Conservation (phyloP, 306 rosid species). For the Cucurbita moschata region DNA sequence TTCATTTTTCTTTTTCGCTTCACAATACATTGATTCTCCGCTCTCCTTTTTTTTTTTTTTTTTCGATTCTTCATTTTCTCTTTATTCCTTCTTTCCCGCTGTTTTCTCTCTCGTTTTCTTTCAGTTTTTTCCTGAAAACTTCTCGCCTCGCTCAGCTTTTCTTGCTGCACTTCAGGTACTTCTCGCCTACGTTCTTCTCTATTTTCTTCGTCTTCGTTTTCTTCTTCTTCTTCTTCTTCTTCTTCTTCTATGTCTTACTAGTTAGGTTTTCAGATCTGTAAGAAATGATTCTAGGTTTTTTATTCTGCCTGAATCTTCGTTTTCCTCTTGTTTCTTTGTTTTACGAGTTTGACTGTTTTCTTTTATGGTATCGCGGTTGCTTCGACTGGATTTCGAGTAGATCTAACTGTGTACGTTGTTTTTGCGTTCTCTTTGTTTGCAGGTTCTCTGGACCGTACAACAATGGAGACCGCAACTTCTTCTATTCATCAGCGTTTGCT, state of each 20-base stretch:
- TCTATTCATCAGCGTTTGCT: conserved; percentile 7
- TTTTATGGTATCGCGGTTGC: background rate
- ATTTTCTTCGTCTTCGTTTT: background rate
- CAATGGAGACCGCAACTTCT: conserved; percentile 22
- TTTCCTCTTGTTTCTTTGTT: background rate
- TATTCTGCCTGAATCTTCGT: background rate
- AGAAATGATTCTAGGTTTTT: background rate
- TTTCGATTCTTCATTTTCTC: background rate
- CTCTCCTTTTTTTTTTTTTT: background rate
- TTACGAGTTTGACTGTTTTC: background rate
- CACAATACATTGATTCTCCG: background rate
- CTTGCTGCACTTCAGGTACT: background rate
- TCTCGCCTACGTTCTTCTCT: background rate
- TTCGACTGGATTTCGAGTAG: conserved; percentile 6
- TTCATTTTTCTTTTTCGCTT: background rate
- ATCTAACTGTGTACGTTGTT: conserved; percentile 12
- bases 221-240: background rate
- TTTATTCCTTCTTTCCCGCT: background rate
- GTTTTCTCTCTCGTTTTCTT: background rate
- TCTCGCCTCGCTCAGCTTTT: background rate
- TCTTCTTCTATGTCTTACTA: background rate
- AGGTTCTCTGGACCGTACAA: conserved; percentile 18
- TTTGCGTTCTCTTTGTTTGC: background rate
- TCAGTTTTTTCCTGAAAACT: background rate
- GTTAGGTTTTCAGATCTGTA: background rate